Conservation (phyloP, 176 grass and related monocot genomes). For the Alopecurus myosuroides region DNA sequence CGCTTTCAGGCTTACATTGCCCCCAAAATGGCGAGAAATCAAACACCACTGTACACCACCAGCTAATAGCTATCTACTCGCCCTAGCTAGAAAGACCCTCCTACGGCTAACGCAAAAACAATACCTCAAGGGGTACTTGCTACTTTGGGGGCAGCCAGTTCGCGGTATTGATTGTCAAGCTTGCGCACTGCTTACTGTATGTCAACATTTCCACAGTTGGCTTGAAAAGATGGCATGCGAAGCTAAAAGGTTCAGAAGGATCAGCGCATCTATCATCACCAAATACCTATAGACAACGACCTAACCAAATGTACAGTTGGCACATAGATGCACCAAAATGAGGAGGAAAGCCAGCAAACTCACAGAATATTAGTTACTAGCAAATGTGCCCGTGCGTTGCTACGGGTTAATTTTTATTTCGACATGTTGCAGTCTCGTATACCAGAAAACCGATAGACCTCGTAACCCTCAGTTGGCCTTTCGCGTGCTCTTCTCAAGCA, state of each 20-base stretch:
- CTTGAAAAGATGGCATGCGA: constrained; percentile 68
- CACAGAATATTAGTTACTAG: too few relatives aligned
- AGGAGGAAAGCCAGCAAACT: too few relatives aligned
- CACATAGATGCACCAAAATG: too few relatives aligned
- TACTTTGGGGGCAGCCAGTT: constrained; percentile 51
- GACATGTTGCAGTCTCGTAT: too few relatives aligned
- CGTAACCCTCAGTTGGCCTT: too few relatives aligned
- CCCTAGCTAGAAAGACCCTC: not conserved
- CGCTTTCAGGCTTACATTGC: not conserved
- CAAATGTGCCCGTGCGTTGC: too few relatives aligned
- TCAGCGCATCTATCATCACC: constrained; percentile 74
- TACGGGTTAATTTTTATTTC: too few relatives aligned
- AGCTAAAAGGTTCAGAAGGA: constrained; percentile 78
- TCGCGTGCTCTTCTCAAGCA: too few relatives aligned
- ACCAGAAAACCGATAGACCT: too few relatives aligned
- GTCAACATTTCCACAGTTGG: constrained; percentile 65
- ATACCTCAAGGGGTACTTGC: not conserved
- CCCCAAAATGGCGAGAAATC: not conserved
- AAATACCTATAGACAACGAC: constrained; percentile 44
- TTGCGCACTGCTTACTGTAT: constrained; percentile 39
- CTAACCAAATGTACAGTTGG: too few relatives aligned
- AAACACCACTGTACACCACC: not conserved
- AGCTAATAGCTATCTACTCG: not conserved
- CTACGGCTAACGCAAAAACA: not conserved
- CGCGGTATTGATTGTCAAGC: constrained; percentile 61